Base-by-base conservation (phyloP, 371 early-diverging fungal species). In the Apophysomyces trapeziformis region DNA sequence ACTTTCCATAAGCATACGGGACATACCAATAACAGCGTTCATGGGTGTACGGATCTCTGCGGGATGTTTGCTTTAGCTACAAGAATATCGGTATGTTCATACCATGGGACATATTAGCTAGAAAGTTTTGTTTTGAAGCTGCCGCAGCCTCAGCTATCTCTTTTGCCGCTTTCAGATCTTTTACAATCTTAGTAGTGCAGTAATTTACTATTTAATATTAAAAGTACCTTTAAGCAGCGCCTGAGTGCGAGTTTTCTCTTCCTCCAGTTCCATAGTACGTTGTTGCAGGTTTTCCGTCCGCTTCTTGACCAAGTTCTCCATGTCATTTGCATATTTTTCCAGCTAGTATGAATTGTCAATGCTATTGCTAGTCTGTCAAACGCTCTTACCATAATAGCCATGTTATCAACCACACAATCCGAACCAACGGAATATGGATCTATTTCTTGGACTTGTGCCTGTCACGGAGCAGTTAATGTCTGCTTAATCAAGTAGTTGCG, bases 71-170 rank as follows among this genome's bases (percentile, higher is more conserved):
- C 14, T 36, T 11, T 47, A 39, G 3, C 43, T 43, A 64, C n/a
- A 38, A 61, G 36, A 32, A 59, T 32, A 11, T 35, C 5, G 38
- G n/a, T 7, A 21, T 18, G 11, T 57, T 54, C 68, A 69, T 63
- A 77, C 81, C 70, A 50, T 81, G 82, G 7, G 82, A 81, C 78
- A 81, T 81, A 43, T 81, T 81, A 26, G 82, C 82, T 61, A 81
- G 65, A 57, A 81, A 81, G 41, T 78, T 80, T 38, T 82, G 82
- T 60, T 85, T 85, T 9, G 85, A 78, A 32, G 76, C 73, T 32
- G 85, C 85, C 6, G 83, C 85, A 11, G 78, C 80, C 47, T 83
- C 85, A 11, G 85, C 85, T 1, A 75, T 78, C 59, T 85, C 85
- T 46, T 85, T 85, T 39, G 85, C 83, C 38, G 66, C 61, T 61